Conservation (phyloP, 805 yeast species). For the Lipomyces kockii region DNA sequence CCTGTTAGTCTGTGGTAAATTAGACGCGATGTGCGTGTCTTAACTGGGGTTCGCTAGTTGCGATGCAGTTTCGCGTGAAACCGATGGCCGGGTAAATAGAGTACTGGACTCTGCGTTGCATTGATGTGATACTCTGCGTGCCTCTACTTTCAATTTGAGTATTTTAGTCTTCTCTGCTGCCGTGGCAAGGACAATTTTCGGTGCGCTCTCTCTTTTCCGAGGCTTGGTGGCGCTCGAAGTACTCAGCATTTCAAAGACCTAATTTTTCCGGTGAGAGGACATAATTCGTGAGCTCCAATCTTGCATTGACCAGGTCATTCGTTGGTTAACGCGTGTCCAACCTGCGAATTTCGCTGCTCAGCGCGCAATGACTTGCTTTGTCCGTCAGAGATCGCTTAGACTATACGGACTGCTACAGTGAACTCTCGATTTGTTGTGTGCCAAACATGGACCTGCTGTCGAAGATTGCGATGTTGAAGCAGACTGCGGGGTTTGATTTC, state of each 20-base stretch:
- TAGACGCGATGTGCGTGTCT: background rate
- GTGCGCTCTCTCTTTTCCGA: background rate
- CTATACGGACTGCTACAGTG: background rate
- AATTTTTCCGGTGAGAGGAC: background rate
- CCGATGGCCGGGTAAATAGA: background rate
- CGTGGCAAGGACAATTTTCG: background rate
- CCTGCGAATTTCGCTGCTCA: background rate
- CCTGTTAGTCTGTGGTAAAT: background rate
- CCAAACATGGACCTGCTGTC: slow-evolving; percentile 22
- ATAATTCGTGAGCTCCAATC: background rate
- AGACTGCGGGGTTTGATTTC: slow-evolving; percentile 27
- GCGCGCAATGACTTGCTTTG: background rate
- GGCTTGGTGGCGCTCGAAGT: background rate
- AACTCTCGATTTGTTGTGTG: background rate
- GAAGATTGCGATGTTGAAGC: slow-evolving; percentile 13
- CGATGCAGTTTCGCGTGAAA: background rate
- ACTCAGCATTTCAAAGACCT: background rate
- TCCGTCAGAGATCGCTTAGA: background rate
- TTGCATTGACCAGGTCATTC: background rate
- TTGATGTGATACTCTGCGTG: too few relatives aligned
- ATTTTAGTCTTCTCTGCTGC: background rate
- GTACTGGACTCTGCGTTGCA: background rate
- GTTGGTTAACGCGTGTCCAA: too few relatives aligned
- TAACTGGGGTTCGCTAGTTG: background rate
- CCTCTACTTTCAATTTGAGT: background rate